These are phyloP conservation scores for Darksidea phi DNA, from an alignment of 495 filamentous ascomycete species.

Conservation along the genomic window DNA sequence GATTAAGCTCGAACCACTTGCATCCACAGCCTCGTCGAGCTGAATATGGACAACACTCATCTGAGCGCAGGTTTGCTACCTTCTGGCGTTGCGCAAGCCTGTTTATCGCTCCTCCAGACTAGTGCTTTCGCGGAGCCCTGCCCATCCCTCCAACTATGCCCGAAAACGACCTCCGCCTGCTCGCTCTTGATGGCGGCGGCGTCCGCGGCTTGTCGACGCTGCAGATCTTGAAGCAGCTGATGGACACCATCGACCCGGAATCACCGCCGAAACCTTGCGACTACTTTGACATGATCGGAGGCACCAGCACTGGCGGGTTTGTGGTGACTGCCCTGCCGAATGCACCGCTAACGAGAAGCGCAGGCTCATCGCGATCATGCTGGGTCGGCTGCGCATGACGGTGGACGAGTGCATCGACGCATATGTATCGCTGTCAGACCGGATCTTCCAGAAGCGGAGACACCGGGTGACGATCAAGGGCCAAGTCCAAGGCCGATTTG, in stretches of 20 bases:
- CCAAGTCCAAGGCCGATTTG: constrained; percentile 40
- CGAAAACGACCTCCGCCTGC: constrained; percentile 23
- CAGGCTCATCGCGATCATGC: constrained; percentile 37
- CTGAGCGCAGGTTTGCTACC: too few species aligned
- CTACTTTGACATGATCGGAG: constrained; percentile 34
- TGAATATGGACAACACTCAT: too few species aligned
- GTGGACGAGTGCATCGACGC: constrained; percentile 26
- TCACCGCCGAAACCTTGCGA: constrained; percentile 33
- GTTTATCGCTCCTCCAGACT: too few species aligned
- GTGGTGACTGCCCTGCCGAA: too few species aligned
- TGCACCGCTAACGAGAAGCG: too few species aligned
- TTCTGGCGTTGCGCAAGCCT: too few species aligned
- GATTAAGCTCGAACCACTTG: too few species aligned
- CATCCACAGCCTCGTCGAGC: too few species aligned
- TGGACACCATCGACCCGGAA: constrained; percentile 28
- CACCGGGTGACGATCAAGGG: constrained; percentile 40
- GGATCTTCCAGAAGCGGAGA: constrained; percentile 39
- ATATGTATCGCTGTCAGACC: constrained; percentile 18
- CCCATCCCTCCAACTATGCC: too few species aligned
- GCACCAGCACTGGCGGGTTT: constrained; percentile 33
- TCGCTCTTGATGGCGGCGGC: constrained; percentile 32
- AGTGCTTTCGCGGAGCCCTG: too few species aligned
- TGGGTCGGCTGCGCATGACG: constrained; percentile 32
- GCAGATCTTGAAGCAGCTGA: constrained; percentile 27
- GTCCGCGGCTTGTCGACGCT: constrained; percentile 33